Base-by-base conservation (phyloP, 306 rosid species). In the Betula pendula region DNA sequence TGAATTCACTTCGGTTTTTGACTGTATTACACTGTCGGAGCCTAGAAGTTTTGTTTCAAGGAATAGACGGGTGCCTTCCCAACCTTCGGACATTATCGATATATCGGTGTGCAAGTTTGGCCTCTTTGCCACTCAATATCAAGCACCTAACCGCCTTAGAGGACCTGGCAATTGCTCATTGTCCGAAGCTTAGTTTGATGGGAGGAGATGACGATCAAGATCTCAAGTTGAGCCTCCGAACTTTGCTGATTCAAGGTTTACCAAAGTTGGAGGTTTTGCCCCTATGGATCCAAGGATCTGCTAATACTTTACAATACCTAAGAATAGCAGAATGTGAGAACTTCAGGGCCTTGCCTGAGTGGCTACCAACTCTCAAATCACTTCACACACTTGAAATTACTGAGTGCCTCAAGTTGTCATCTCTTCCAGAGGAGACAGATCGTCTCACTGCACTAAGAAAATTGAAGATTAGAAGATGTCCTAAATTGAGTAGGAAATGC, bases 271-370 rank as follows among this genome's bases (percentile, higher is more conserved):
- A n/a, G 9, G 43, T 20, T 3, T 44, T 86, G 60, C 87, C 86
- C 24, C 14, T 12, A 0, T 83, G 84, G 87, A 73, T 86, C 51
- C 78, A n/a, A 43, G 74, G 67, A 17, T 77, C 76, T 16, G 8
- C 19, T 12, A 2, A 76, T 24, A 79, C 86, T n/a, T 69, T 81
- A 44, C 60, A 70, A 1, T 6, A 2, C 16, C 19, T 81, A 24
- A 0, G 0, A 3, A 55, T 83, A 44, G 0, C 0, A 29, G 2
- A 5, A 2, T 83, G 82, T 16, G 0, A 29, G 0, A 69, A 52
- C 4, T 62, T 86, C 6, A 9, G 22, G 40, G 44, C 1, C 33
- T 63, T 83, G 25, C 87, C 85, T 0, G 68, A 75, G 14, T 86
- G 89, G 87, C 58, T 83, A 6, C 48, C 77, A 59, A 0, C 59